Conservation (phyloP, 2,329 filamentous ascomycete species). For the Penicillium sp. region DNA sequence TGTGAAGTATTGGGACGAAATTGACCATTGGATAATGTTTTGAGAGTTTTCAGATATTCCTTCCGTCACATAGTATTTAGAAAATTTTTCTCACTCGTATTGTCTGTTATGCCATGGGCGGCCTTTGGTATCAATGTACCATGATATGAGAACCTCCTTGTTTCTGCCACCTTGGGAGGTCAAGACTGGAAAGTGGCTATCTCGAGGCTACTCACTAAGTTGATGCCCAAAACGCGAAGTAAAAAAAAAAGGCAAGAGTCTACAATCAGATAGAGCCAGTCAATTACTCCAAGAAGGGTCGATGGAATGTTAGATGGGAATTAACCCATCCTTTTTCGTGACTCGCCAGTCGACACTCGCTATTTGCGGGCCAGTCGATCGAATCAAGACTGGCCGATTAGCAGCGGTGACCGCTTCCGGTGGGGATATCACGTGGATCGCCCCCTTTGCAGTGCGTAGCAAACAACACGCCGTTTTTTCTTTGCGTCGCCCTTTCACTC, state of each 20-base stretch:
- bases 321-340: not conserved
- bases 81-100: too few relatives aligned
- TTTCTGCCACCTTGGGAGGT: not conserved
- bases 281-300: not conserved
- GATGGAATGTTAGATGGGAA: not conserved
- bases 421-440: constrained; percentile 5
- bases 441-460: constrained; percentile 8
- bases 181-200: not conserved
- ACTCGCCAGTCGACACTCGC: not conserved
- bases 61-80: too few relatives aligned
- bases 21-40: too few relatives aligned
- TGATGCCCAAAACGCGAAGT: not conserved
- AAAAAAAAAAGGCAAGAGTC: not conserved
- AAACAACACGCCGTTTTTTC: constrained; percentile 1
- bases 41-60: too few relatives aligned
- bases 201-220: not conserved
- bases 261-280: not conserved
- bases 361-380: not conserved
- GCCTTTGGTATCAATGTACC: too few relatives aligned
- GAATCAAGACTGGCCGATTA: not conserved
- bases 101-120: too few relatives aligned
- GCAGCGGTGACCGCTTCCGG: not conserved
- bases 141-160: not conserved
- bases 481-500: not conserved
- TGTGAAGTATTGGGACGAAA: too few relatives aligned